A percentile compares a stretch with the other conserved stretches of the same genome.
Conservation (phyloP, 768 basidiomycete species). For the Tylopilus vinaceipallidus region DNA sequence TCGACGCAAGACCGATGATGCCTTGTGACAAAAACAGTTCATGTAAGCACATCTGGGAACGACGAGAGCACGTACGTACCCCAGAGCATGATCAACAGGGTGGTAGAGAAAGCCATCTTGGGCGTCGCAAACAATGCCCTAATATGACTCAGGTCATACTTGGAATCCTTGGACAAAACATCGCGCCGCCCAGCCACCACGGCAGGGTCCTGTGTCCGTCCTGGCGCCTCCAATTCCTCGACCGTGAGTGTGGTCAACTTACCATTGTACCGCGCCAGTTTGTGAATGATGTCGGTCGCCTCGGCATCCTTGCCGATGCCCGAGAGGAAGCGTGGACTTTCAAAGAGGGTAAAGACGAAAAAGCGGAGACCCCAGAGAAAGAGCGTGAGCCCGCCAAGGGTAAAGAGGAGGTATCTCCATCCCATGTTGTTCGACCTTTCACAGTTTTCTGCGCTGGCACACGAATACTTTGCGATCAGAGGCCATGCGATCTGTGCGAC, state of each 20-base stretch:
- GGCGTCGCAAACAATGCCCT: constrained; percentile 60
- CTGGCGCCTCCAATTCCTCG: constrained; percentile 41
- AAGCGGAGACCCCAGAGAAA: constrained; percentile 52
- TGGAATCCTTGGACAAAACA: constrained; percentile 41
- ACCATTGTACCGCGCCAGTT: constrained; percentile 52
- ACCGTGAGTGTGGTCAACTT: constrained; percentile 40
- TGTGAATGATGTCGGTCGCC: constrained; percentile 47
- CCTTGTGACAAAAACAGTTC: constrained; percentile 40
- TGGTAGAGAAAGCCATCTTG: constrained; percentile 66
- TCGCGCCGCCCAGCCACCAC: constrained; percentile 17
- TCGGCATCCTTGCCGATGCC: constrained; percentile 52
- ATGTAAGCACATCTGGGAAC: background rate
- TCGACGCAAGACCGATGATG: constrained; percentile 72
- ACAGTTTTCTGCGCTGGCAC: constrained; percentile 36
- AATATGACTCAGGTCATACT: constrained; percentile 44
- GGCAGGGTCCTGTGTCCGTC: constrained; percentile 7
- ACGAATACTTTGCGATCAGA: constrained; percentile 54
- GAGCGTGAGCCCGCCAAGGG: constrained; percentile 51
- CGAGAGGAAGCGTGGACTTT: constrained; percentile 58
- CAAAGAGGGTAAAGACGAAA: constrained; percentile 51
- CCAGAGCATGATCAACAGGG: constrained; percentile 48
- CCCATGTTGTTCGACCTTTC: constrained; percentile 54
- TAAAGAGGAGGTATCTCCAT: constrained; percentile 59
- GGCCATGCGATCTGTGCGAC: constrained; percentile 57
- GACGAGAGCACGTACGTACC: constrained; percentile 30